Evolutionary conservation across 2,329 filamentous ascomycete genomes (phyloP), one percentile per base, ranked within the genome.

Genomic region (Neonectria faginata): DNA sequence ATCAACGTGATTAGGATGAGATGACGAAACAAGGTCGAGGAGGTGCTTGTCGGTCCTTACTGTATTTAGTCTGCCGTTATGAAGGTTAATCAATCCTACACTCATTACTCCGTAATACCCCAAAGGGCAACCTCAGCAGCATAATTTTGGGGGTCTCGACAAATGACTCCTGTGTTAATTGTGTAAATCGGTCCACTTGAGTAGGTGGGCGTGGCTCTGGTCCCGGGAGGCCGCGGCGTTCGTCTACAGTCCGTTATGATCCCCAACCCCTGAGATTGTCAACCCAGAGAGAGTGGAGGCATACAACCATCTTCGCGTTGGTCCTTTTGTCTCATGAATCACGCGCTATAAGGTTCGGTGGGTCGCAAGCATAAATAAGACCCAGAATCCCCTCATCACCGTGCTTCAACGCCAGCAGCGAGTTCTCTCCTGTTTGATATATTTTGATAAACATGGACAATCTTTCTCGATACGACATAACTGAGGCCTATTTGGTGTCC

Each of bases 321-420:
- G 58, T 52, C 50, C 54, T 55, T 58, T 65, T 62, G 44, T 65
- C 42, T 64, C n/a, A 58, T 62, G 58, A 62, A 65, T 62, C 31
- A 54, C 10, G 58, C 58, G 58, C 44, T 62, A 12, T 57, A 29
- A 29, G 39, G 50, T 60, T 36, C 56, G 9, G 56, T 16, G 3
- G 39, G 22, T 53, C 7, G 31, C 44, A 48, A 53, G 25, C 31
- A 62, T 62, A 62, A 62, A 48, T 62, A 62, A 45, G 45, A 53
- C 53, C 60, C 36, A 20, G 54, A 44, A 50, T 57, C 60, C 47
- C 60, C 27, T 62, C 25, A 39, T 31, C n/a, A 57, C 50, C 3
- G 20, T 53, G 14, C 51, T 51, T 56, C 27, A 16, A 58, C 25
- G 41, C 48, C 8, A 57, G 29, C 14, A 57, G 22, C 18, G 9